Conservation (phyloP, 768 basidiomycete species). For the Cystofilobasidium capitatum region DNA sequence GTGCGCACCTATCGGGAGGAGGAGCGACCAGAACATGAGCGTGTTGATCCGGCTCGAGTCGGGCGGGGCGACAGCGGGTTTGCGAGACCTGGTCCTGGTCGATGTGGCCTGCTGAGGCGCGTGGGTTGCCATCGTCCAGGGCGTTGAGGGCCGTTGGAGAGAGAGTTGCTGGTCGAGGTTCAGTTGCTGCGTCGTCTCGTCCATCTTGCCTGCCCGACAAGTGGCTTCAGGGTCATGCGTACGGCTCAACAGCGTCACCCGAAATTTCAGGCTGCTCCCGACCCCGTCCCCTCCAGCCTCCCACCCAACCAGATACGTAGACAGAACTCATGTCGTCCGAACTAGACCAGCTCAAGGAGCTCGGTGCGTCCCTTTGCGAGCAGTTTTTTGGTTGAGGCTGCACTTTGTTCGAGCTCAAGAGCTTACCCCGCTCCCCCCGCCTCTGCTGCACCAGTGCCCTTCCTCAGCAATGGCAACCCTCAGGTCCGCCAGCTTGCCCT, state of each 20-base stretch:
- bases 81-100: background rate
- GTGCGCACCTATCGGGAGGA: background rate
- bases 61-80: background rate
- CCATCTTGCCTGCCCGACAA: too few relatives aligned
- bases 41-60: background rate
- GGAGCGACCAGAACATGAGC: background rate
- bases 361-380: background rate
- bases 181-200: too few relatives aligned
- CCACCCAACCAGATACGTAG: background rate
- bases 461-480: slow-evolving; percentile 49
- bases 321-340: slow-evolving; percentile 5
- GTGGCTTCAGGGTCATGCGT: too few relatives aligned
- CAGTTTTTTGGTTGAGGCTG: too few relatives aligned
- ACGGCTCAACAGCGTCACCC: too few relatives aligned
- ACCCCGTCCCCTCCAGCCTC: background rate
- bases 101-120: background rate
- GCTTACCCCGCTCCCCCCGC: background rate
- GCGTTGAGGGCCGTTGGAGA: too few relatives aligned
- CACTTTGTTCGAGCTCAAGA: background rate
- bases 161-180: too few relatives aligned
- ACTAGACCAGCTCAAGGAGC: slow-evolving; percentile 20
- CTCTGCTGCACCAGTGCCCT: slow-evolving; percentile 24
- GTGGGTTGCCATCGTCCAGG: too few relatives aligned
- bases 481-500: slow-evolving; percentile 80
- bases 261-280: background rate